A percentile compares a stretch with the other conserved stretches of the same genome.
Conservation (phyloP, 345 rosid species). For the Gossypium thurberi region DNA sequence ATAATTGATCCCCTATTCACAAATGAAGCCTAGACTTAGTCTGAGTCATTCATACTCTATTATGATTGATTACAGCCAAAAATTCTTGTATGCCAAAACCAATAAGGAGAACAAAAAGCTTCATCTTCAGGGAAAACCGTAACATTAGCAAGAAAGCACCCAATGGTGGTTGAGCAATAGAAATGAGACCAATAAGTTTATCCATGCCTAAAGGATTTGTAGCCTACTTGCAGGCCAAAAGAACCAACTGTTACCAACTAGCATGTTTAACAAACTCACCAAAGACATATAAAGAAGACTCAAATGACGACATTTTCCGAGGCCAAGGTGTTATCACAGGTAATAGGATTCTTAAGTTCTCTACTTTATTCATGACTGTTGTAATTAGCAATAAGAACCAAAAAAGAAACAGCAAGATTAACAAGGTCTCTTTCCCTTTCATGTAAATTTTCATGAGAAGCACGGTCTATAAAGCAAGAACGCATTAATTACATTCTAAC, state of each 20-base stretch:
- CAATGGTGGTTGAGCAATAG: background rate
- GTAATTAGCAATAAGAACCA: background rate
- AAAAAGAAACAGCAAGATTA: background rate
- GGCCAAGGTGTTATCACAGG: background rate
- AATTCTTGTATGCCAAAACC: background rate
- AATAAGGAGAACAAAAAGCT: background rate
- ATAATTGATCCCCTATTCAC: background rate
- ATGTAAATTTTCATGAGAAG: background rate
- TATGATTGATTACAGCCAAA: background rate
- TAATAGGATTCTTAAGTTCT: background rate
- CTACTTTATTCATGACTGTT: background rate
- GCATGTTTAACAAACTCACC: background rate
- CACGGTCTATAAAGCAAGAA: background rate
- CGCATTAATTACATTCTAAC: constrained; percentile 1
- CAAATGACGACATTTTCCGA: background rate
- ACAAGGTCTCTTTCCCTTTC: background rate
- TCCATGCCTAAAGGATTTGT: background rate
- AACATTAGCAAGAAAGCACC: background rate
- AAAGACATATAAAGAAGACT: background rate
- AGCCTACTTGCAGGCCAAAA: background rate
- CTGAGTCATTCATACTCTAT: background rate
- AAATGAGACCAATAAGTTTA: background rate
- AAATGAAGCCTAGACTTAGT: background rate
- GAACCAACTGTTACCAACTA: background rate
- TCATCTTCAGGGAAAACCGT: background rate